Conservation (phyloP, 2,329 filamentous ascomycete species). For the Penicillium sp. region DNA sequence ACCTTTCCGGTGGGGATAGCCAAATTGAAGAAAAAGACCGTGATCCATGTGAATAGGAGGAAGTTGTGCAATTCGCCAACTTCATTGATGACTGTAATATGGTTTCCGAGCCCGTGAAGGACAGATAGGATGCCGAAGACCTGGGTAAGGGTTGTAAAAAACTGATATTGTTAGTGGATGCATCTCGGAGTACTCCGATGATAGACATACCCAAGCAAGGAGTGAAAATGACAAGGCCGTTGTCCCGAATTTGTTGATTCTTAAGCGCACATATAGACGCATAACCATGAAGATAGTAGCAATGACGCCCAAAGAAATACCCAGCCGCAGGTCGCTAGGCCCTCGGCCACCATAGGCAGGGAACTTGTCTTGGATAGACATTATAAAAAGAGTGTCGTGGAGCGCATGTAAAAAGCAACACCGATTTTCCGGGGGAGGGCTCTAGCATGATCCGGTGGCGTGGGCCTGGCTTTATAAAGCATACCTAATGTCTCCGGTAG, state of each 20-base stretch:
- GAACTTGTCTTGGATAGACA: slow-evolving; percentile 18
- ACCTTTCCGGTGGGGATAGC: slow-evolving; percentile 23
- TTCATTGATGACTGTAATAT: slow-evolving; percentile 15
- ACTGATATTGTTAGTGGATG: slow-evolving; percentile 6
- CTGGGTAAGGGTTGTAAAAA: slow-evolving; percentile 20
- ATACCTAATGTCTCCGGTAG: not conserved
- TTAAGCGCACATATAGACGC: slow-evolving; percentile 20
- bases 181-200: not conserved
- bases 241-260: slow-evolving; percentile 23
- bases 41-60: slow-evolving; percentile 22
- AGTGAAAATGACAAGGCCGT: slow-evolving; percentile 18
- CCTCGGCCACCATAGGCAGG: slow-evolving; percentile 22
- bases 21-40: slow-evolving; percentile 24
- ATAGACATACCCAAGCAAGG: slow-evolving; percentile 19
- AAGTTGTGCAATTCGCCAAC: slow-evolving; percentile 20
- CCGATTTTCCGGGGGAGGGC: slow-evolving; percentile 2
- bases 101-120: slow-evolving; percentile 22
- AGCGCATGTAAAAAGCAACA: not conserved
- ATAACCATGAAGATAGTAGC: slow-evolving; percentile 21
- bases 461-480: slow-evolving; percentile 1
- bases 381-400: slow-evolving; percentile 20
- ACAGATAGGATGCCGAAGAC: slow-evolving; percentile 18
- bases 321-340: slow-evolving; percentile 17
- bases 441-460: not conserved
- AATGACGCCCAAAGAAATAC: slow-evolving; percentile 14